Evolutionary conservation across 495 filamentous ascomycete species (phyloP).

Genomic region (Penicillium samsonianum): DNA sequence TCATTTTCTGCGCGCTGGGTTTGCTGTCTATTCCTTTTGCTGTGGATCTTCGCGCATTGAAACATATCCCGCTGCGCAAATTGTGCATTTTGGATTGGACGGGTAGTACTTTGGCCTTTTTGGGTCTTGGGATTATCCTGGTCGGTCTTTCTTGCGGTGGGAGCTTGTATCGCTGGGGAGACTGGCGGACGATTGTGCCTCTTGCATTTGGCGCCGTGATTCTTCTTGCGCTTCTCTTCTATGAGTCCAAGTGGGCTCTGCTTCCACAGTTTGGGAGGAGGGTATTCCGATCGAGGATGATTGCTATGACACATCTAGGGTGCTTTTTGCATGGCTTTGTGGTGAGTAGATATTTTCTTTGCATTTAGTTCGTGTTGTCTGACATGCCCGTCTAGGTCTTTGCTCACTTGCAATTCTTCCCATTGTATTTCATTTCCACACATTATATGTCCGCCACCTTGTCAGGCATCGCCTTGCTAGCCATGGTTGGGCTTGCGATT

Average conservation of each 20-base stretch:
- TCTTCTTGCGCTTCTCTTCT: slow-evolving; percentile 46
- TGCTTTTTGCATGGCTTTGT: slow-evolving; percentile 54
- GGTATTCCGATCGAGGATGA: slow-evolving; percentile 49
- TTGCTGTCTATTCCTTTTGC: slow-evolving; percentile 41
- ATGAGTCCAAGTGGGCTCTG: slow-evolving; percentile 44
- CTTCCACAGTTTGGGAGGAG: slow-evolving; percentile 56
- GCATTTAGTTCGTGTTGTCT: background rate
- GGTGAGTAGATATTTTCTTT: slow-evolving; percentile 37
- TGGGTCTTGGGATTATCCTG: slow-evolving; percentile 32
- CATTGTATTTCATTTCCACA: slow-evolving; percentile 65
- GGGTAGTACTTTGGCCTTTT: slow-evolving; percentile 36
- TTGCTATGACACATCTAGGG: slow-evolving; percentile 46
- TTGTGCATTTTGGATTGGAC: slow-evolving; percentile 39
- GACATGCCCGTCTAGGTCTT: slow-evolving; percentile 32
- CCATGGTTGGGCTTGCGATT: slow-evolving; percentile 43
- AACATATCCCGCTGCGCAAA: slow-evolving; percentile 29
- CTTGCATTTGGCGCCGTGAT: slow-evolving; percentile 52
- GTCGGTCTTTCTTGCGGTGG: slow-evolving; percentile 44
- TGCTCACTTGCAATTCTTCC: slow-evolving; percentile 58
- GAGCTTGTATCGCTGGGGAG: slow-evolving; percentile 31
- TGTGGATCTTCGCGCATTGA: slow-evolving; percentile 33
- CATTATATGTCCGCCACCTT: slow-evolving; percentile 54
- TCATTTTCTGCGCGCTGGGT: slow-evolving; percentile 40
- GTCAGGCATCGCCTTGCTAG: slow-evolving; percentile 60
- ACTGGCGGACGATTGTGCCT: slow-evolving; percentile 52